Evolutionary conservation across 441 rosid species (phyloP), one percentile per base, ranked within the genome.

Genomic region (Adansonia madagascariensis): DNA sequence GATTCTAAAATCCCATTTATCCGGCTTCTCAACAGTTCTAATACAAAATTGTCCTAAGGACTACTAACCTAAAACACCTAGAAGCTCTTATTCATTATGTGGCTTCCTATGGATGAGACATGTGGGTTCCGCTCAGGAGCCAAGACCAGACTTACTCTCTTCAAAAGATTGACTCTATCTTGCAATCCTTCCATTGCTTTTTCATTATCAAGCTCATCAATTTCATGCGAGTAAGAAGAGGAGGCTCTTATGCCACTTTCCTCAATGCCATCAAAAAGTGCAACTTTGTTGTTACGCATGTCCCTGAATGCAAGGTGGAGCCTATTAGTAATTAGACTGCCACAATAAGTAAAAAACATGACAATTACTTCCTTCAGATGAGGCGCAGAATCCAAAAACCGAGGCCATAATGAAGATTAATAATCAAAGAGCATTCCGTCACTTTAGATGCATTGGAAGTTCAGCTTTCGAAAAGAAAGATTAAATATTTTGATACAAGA

Each of bases 211-310:
- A 91, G 98, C 89, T 94, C 98, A 65, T 91, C 87, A 78, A 93
- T 93, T 85, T 94, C 98, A 79, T 90, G 95, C 35, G 98, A 88
- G 86, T 89, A 94, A 22, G 95, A 88, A 81, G 98, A 79, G 6
- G 98, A 84, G 61, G 94, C 93, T 83, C 97, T 89, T 78, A 92
- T 88, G 78, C 99, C 98, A 82, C 98, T 98, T 80, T 97, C 99
- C 83, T 93, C 97, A n/a, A 92, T 88, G 71, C 97, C 95, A 83
- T 96, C 98, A 83, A 93, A 97, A 57, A 94, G 97, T 56, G 93
- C 85, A 64, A 87, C 83, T 87, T 90, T 91, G 60, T 82, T 86
- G 80, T 83, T 89, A 66, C 94, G 94, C 60, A 79, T 76, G 77
- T 96, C 98, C 91, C 98, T 96, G 87, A 71, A 79, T 6, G 15